Base-by-base conservation (phyloP, 2,329 filamentous ascomycete genomes). In the Aspergillus spinulosporus region DNA sequence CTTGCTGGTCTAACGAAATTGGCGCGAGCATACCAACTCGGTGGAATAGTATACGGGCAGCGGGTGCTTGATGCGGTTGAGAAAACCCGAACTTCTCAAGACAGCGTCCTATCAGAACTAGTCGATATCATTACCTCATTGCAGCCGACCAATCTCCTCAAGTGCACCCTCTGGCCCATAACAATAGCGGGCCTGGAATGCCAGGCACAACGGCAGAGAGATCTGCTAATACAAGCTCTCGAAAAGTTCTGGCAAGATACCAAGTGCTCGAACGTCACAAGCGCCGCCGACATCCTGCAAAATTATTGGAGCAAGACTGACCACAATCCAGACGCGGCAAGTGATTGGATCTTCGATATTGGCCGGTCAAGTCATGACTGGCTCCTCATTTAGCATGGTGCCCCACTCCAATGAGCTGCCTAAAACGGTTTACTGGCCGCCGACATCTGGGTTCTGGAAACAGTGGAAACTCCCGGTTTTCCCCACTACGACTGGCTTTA, bases 41-140 rank as follows among this genome's bases (percentile, higher is more conserved):
- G 67, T 1, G 62, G 67, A n/a, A 53, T 65, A 2, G 34, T 73
- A 31, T 73, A 73, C 43, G 70, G 69, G 3, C 59, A 62, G 53
- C 67, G 70, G 7, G 63, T 74, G 5, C 59, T 71, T 2, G 69
- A 69, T 51, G 64, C 66, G 3, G 36, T 70, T 11, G 58, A 49
- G 1, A 49, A 59, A 1, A 49, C 56, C 6, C 21, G 37, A 12
- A 48, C 49, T 9, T 3, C 8, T 11, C 36, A 43, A 9, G 34
- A 32, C 1, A 11, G 5, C 1, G 3, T 54, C n/a, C 47, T 57
- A 3, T n/a, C 12, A 2, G 54, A 48, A 15, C 48, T 63, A 11
- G 42, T 63, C 14, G 8, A 11, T 3, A 26, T 46, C 5, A 53
- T 65, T n/a, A 32, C 55, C 1, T 6, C 32, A 3, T 34, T 64